Conservation (phyloP, 1,284 basidiomycete genomes). For the Leccinum solheimii region DNA sequence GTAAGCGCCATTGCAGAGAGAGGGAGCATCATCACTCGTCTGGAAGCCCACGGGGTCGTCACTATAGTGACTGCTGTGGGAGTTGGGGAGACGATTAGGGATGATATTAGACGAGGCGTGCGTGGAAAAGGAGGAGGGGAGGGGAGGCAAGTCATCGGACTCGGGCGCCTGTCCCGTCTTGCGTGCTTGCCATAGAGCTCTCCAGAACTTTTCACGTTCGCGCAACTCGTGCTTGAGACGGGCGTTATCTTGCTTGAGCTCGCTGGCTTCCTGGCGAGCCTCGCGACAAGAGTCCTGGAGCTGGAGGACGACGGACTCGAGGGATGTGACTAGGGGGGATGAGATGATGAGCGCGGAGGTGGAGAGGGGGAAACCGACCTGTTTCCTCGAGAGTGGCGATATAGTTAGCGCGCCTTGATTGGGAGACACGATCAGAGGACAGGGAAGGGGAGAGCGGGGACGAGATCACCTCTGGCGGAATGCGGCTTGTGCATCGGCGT, state of each 20-base stretch:
- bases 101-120: slow-evolving; percentile 26
- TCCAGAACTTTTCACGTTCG: slow-evolving; percentile 72
- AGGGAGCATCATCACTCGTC: slow-evolving; percentile 44
- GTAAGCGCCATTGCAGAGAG: slow-evolving; percentile 47
- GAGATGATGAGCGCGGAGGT: slow-evolving; percentile 20
- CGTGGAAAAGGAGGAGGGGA: slow-evolving; percentile 43
- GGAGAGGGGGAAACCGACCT: slow-evolving; percentile 46
- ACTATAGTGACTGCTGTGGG: slow-evolving; percentile 41
- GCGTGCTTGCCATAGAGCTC: slow-evolving; percentile 60
- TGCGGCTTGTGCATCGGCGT: slow-evolving; percentile 69
- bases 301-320: slow-evolving; percentile 77
- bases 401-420: slow-evolving; percentile 73
- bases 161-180: slow-evolving; percentile 55
- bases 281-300: slow-evolving; percentile 78
- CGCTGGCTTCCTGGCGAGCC: slow-evolving; percentile 54
- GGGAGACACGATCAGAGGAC: slow-evolving; percentile 40
- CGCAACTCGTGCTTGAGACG: slow-evolving; percentile 62
- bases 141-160: slow-evolving; percentile 56
- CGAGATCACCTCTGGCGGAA: slow-evolving; percentile 40
- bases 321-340: slow-evolving; percentile 56
- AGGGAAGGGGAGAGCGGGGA: slow-evolving; percentile 1
- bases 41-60: slow-evolving; percentile 45
- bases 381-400: slow-evolving; percentile 86
- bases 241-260: slow-evolving; percentile 62
- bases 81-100: slow-evolving; percentile 25